Percentiles rank a stretch among this genome's conserved stretches.
Evolutionary conservation across 176 grass and related monocot genomes (phyloP).

Genomic region (Triticum monococcum): DNA sequence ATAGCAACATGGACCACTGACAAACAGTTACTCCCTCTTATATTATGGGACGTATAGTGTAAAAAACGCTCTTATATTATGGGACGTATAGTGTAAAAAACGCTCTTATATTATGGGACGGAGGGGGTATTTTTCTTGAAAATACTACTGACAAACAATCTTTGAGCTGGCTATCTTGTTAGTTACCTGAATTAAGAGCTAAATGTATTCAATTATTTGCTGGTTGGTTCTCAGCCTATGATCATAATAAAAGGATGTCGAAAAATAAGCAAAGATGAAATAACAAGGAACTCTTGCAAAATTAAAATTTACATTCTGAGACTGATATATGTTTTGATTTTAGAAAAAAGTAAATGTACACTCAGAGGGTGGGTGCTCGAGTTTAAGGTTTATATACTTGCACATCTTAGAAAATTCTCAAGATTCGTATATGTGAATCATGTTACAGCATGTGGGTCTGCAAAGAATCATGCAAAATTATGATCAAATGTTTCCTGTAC

Average conservation of each 20-base stretch:
- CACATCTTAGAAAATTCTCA: background rate
- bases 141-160: background rate
- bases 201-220: background rate
- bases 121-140: background rate
- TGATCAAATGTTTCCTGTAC: background rate
- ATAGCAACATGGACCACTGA: constrained; percentile 36
- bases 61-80: too few species aligned
- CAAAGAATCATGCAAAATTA: background rate
- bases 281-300: background rate
- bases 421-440: background rate
- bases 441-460: background rate
- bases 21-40: background rate
- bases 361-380: background rate
- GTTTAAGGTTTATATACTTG: background rate
- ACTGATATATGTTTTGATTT: background rate
- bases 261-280: background rate
- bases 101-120: too few species aligned
- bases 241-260: background rate
- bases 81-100: too few species aligned
- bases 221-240: background rate
- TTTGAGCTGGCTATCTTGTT: constrained; percentile 8
- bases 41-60: too few species aligned
- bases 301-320: background rate
- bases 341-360: background rate
- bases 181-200: constrained; percentile 12